Percentiles rank a stretch among this genome's conserved stretches.
Conservation (phyloP, 2,329 filamentous ascomycete species). For the Cladophialophora yegresii region DNA sequence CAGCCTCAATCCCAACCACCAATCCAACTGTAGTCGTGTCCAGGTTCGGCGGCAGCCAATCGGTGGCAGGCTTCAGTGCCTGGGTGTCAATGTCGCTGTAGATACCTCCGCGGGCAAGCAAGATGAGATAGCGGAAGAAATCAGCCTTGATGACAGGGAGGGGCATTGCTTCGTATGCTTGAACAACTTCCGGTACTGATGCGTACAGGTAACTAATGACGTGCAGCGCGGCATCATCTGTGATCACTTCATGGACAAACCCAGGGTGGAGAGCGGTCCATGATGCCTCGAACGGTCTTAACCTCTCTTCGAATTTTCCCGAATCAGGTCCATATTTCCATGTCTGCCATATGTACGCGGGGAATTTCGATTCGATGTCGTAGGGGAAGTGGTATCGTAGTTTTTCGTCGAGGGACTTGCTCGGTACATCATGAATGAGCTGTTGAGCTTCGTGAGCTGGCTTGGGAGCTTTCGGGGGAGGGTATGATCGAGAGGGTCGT, state of each 20-base stretch:
- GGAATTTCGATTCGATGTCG: conserved; percentile 83
- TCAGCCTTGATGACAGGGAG: conserved; percentile 76
- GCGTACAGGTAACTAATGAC: conserved; percentile 85
- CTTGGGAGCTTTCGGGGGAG: conserved; percentile 43
- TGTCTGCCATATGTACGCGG: conserved; percentile 98
- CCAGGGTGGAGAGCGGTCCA: conserved; percentile 86
- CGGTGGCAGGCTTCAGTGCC: conserved; percentile 76
- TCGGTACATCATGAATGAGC: conserved; percentile 68
- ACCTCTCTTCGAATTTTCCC: conserved; percentile 69
- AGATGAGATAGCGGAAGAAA: conserved; percentile 73
- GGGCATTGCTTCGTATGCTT: conserved; percentile 73
- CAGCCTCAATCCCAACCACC: conserved; percentile 92
- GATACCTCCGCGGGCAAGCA: conserved; percentile 75
- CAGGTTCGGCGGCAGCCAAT: conserved; percentile 82
- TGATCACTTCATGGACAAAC: conserved; percentile 95
- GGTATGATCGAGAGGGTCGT: conserved; percentile 37
- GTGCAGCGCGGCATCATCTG: conserved; percentile 81
- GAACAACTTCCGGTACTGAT: conserved; percentile 73
- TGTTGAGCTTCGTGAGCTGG: conserved; percentile 56
- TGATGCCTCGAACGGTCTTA: conserved; percentile 81
- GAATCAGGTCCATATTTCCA: conserved; percentile 87
- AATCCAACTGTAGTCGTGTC: conserved; percentile 78
- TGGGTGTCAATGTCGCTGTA: conserved; percentile 93
- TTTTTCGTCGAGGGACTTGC: conserved; percentile 73
- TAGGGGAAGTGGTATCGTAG: conserved; percentile 93